These are phyloP conservation scores for Aspergillus ellipticus DNA, from an alignment of 495 filamentous ascomycete species.

Conservation along the genomic window DNA sequence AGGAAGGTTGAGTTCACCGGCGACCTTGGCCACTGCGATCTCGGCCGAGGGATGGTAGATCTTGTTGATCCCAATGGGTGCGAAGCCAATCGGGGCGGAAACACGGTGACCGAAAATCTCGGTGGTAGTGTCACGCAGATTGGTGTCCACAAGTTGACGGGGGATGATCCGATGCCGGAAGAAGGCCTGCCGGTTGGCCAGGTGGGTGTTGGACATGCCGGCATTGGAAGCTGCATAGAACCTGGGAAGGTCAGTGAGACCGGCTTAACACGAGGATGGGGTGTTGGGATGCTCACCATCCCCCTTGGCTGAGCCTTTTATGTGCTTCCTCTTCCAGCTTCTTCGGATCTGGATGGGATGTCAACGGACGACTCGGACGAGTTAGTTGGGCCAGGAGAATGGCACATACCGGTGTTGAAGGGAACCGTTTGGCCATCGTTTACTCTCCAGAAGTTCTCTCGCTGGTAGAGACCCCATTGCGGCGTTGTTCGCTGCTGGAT, in stretches of 20 bases:
- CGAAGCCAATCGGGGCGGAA: constrained; percentile 59
- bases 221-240: constrained; percentile 66
- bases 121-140: constrained; percentile 52
- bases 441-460: constrained; percentile 57
- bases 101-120: constrained; percentile 60
- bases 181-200: constrained; percentile 66
- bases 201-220: constrained; percentile 60
- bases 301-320: constrained; percentile 46
- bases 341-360: constrained; percentile 40
- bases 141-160: constrained; percentile 59
- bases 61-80: constrained; percentile 63
- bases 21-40: constrained; percentile 55
- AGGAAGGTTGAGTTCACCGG: constrained; percentile 51
- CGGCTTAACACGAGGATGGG: not conserved
- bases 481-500: constrained; percentile 53
- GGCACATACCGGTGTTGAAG: constrained; percentile 49
- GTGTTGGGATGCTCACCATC: constrained; percentile 22
- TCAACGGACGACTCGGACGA: not conserved
- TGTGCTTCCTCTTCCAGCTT: constrained; percentile 57
- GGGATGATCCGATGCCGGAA: constrained; percentile 65
- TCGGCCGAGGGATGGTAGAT: constrained; percentile 60
- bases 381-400: not conserved
- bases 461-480: constrained; percentile 59
- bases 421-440: constrained; percentile 52
- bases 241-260: constrained; percentile 21